Evolutionary conservation across 306 rosid genomes (phyloP), one percentile per base, ranked within the genome.

Genomic region (Acacia melanoxylon): DNA sequence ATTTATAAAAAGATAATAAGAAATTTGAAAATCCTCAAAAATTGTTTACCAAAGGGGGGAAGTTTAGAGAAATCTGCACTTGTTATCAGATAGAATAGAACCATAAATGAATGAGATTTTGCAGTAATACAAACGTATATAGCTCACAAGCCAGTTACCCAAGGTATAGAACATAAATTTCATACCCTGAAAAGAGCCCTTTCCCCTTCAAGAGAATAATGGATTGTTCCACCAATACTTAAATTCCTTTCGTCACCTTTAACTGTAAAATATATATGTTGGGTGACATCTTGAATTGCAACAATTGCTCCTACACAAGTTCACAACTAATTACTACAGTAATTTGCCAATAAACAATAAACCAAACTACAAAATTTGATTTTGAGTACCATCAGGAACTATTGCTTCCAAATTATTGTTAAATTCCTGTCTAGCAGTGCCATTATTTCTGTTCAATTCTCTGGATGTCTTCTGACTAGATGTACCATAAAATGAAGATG

Each of bases 141-240:
- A 20, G 45, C 8, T 41, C 46, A 41, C 45, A 68, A 20, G n/a
- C 25, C 10, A 20, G 31, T 10, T 20, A 20, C 24, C 7, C 25
- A 68, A 68, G 49, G 74, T 11, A 68, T 17, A 46, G 20, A 68
- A 41, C 74, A 70, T 44, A 44, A 42, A 67, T 70, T 82, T 33
- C 83, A 68, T 91, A 95, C 99, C 98, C 89, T 90, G 93, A 95
- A 95, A 77, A 95, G 97, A 73, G 99, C 98, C 84, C 91, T 90
- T 86, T 91, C 90, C 86, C 99, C 94, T 70, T 78, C 97, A 84
- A 95, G 93, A 81, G 98, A 95, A 88, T 93, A 91, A 89, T 95
- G 99, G 81, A 86, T 76, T 74, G 87, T 79, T 77, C 99, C 95
- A 58, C 75, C 95, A 77, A 92, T 58, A 77, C 83, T 91, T 88